phyloP scores from a whole-genome alignment of 805 yeast species.

The Pichia gijzeniarum region DNA sequence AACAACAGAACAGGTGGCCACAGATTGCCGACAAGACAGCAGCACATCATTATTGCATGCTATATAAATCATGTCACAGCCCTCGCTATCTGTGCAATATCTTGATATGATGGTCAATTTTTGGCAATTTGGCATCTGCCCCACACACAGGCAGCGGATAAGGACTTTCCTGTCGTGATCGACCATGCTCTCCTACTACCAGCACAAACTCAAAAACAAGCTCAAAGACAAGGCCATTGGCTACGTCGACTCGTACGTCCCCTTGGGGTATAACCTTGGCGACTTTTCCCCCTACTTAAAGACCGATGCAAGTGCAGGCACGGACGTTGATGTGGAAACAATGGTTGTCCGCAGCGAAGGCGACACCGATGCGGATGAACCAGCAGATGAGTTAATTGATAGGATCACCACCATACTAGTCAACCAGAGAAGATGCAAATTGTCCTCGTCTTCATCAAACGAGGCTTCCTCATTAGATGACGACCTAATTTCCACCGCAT shows the following conservation, averaged over 20 bases:
- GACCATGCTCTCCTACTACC: too few species aligned
- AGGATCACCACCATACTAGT: conserved; percentile 5
- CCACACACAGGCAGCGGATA: too few species aligned
- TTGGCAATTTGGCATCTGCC: too few species aligned
- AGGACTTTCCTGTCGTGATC: too few species aligned
- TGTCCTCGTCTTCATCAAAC: not conserved
- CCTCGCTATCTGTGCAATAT: too few species aligned
- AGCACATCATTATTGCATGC: too few species aligned
- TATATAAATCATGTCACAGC: too few species aligned
- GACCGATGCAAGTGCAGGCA: conserved; percentile 1
- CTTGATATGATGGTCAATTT: too few species aligned
- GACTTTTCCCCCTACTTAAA: conserved; percentile 12
- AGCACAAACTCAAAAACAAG: not conserved
- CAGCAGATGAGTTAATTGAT: conserved; percentile 3
- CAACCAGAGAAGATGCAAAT: conserved; percentile 5
- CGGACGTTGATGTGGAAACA: not conserved
- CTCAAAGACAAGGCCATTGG: conserved; percentile 9
- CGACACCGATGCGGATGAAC: not conserved
- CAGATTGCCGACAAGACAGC: too few species aligned
- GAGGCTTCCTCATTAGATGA: not conserved
- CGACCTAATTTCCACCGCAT: not conserved
- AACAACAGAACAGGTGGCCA: too few species aligned
- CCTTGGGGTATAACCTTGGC: conserved; percentile 15
- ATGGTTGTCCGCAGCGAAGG: conserved; percentile 1
- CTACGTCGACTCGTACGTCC: conserved; percentile 12